Evolutionary conservation across 441 rosid genomes (phyloP), one percentile per base, ranked within the genome.

Genomic region (Euphorbia neoarborescens): DNA sequence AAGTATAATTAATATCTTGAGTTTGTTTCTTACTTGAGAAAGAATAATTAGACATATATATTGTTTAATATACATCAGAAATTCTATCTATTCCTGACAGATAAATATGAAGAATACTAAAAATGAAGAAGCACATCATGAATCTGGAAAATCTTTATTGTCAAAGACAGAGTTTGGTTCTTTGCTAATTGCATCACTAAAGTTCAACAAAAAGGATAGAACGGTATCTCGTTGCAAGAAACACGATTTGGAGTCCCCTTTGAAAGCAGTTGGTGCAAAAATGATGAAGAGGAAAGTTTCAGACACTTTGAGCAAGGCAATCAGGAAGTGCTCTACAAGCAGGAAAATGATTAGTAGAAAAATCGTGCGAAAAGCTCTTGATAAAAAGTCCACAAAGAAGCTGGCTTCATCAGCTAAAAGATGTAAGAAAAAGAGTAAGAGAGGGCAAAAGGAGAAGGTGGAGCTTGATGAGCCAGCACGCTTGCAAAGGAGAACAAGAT

Each of bases 401-500:
- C 38, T 66, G 71, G 69, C 66, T 67, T 71, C 77, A 25, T 15
- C 69, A 40, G 71, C 67, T 56, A 78, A 79, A 69, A 86, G 76
- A 53, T 82, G 62, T 30, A 84, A 78, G 76, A 90, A 42, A 30
- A 89, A 76, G 74, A 85, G 76, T 69, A 90, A 81, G 79, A 88
- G 68, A 71, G 76, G 77, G 68, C 76, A 78, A 73, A 83, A 74
- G 78, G 77, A 80, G 79, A 82, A 80, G 79, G 83, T 69, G 37
- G 89, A 84, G 83, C 68, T 78, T 40, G 93, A 92, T 77, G 94
- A 90, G 69, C 84, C 97, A 35, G 82, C 87, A 48, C 86, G 91
- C 54, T 84, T 94, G 89, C 97, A 89, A 77, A 89, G 94, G 83
- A 84, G 97, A 76, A 81, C 94, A 7, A 90, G 90, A 88, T 90